Evolutionary conservation across 768 basidiomycete species (phyloP).

Genomic region (Favolaschia claudopus): DNA sequence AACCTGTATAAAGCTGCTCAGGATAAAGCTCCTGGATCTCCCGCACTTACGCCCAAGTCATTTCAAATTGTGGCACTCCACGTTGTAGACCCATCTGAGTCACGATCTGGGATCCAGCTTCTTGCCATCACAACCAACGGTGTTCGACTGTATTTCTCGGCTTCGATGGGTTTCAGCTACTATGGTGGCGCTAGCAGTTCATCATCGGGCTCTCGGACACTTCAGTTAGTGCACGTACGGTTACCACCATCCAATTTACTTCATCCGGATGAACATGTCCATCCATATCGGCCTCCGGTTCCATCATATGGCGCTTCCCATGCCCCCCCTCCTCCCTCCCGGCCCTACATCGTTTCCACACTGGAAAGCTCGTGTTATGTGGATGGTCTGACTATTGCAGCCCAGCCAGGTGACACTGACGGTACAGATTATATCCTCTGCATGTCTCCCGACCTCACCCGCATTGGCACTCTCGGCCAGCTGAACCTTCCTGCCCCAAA

Average conservation of each 20-base stretch:
- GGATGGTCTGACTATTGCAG: constrained; percentile 70
- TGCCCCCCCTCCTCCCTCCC: constrained; percentile 51
- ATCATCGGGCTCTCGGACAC: constrained; percentile 46
- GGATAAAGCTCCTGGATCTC: constrained; percentile 82
- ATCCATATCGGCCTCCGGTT: constrained; percentile 53
- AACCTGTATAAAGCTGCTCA: constrained; percentile 79
- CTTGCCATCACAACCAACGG: constrained; percentile 85
- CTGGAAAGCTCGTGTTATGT: constrained; percentile 72
- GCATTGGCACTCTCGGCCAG: constrained; percentile 75
- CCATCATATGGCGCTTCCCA: constrained; percentile 59
- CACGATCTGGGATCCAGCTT: constrained; percentile 74
- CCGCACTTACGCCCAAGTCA: constrained; percentile 70
- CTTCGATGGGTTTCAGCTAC: constrained; percentile 59
- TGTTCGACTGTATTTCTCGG: constrained; percentile 83
- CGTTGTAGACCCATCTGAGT: constrained; percentile 70
- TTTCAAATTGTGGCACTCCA: constrained; percentile 80
- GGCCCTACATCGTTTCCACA: constrained; percentile 65
- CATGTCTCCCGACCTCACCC: constrained; percentile 76
- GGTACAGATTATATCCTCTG: constrained; percentile 80
- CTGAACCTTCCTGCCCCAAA: constrained; percentile 55
- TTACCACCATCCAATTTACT: constrained; percentile 78
- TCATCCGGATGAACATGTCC: constrained; percentile 76
- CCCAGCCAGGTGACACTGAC: constrained; percentile 79
- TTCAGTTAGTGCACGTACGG: constrained; percentile 81
- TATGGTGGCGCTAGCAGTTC: constrained; percentile 46